Evolutionary conservation across 78 protist species (phyloP).

Genomic region (slime mould (Dictyostelium discoideum)): dicty_2.7 NC_007089.4:1948001-1948500

Average conservation of each 20-base stretch:
- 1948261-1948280: background rate
- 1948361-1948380: background rate
- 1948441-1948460: background rate
- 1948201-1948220: background rate
- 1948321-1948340: background rate
- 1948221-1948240: background rate
- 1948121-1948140: background rate
- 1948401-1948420: background rate
- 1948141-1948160: background rate
- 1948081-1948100: background rate
- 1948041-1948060: background rate
- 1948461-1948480: background rate
- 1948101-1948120: background rate
- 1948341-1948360: background rate
- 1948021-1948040: background rate
- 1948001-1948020: too few species aligned
- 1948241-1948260: background rate
- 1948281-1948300: background rate
- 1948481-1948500: background rate
- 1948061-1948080: background rate
- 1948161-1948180: background rate
- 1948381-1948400: background rate
- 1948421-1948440: background rate
- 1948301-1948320: background rate
- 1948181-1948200: background rate